Evolutionary conservation across 2,329 filamentous ascomycete species (phyloP).

Genomic region (Paecilomyces formosus): DNA sequence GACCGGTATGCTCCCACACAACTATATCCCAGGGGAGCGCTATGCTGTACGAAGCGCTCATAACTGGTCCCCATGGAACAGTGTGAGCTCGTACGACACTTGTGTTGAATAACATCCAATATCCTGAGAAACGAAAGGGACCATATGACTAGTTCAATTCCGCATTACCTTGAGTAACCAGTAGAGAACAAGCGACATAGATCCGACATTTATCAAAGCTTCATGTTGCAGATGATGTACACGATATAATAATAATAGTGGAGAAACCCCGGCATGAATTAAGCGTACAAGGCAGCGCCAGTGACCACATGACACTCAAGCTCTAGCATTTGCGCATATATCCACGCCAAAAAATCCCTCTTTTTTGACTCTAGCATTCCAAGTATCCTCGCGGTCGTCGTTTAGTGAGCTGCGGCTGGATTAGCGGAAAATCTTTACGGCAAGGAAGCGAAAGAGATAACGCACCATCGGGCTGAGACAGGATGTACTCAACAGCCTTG

Average conservation of each 20-base stretch:
- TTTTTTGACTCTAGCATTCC: constrained; percentile 21
- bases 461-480: constrained; percentile 85
- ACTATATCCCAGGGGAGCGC: too few species aligned
- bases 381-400: constrained; percentile 18
- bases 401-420: constrained; percentile 27
- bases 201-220: constrained; percentile 5
- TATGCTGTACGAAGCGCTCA: too few species aligned
- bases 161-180: constrained; percentile 6
- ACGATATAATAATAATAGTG: constrained; percentile 30
- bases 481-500: constrained; percentile 90
- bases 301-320: constrained; percentile 19
- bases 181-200: neutral
- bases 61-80: neutral
- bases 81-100: neutral
- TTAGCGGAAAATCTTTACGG: neutral
- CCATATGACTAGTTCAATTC: neutral
- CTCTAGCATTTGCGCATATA: constrained; percentile 17
- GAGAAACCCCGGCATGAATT: constrained; percentile 27
- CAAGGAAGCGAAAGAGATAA: constrained; percentile 22
- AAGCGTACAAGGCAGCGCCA: constrained; percentile 27
- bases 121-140: neutral
- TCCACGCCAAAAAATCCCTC: constrained; percentile 21
- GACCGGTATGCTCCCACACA: too few species aligned
- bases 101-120: neutral
- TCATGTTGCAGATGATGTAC: constrained; percentile 32